Evolutionary conservation across 2,329 filamentous ascomycete genomes (phyloP), one percentile per base, ranked within the genome.

Genomic region (Lachnellula hyalina): DNA sequence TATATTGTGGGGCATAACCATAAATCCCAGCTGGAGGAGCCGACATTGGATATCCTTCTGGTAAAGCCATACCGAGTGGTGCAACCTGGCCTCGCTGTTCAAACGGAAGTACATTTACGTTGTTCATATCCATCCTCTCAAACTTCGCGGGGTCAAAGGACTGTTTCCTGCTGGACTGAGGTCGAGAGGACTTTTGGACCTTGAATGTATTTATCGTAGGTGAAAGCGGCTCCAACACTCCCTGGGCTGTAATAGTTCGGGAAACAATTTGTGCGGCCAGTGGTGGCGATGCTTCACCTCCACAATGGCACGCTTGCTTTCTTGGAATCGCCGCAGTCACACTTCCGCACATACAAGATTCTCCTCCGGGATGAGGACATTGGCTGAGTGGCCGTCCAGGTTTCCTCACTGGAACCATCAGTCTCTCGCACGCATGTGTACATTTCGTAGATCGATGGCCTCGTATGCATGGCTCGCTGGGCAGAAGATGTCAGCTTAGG

Each of bases 391-490:
- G 86, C 49, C 86, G 78, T 17, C 86, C 86, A 15, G 86, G 86
- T 65, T 89, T 89, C 59, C 85, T 81, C 15, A 90, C 86, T 21
- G 84, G 83, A 3, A 88, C 75, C 77, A 89, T 83, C 35, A 88
- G 73, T 55, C 86, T 81, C 63, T 88, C 85, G 60, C 78, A 77
- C 57, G 77, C 78, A 67, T 90, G 86, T 47, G 80, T 84, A 70
- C 86, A 90, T 75, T 87, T 88, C 51, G 86, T 88, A 32, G 86
- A 89, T 64, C 86, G 83, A 70, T 90, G 86, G 54, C 86, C 86
- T 65, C 86, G 83, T 63, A 89, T 89, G 69, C 86, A 89, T 66
- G 86, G 85, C 76, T 83, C 83, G 71, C 86, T 89, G 63, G 36
- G 47, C 15, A 48, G 5, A 51, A 12, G 47, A 47, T 5, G 54